These are phyloP conservation scores for Cucurbita pepo DNA, from an alignment of 306 rosid species.

Conservation along the genomic window DNA sequence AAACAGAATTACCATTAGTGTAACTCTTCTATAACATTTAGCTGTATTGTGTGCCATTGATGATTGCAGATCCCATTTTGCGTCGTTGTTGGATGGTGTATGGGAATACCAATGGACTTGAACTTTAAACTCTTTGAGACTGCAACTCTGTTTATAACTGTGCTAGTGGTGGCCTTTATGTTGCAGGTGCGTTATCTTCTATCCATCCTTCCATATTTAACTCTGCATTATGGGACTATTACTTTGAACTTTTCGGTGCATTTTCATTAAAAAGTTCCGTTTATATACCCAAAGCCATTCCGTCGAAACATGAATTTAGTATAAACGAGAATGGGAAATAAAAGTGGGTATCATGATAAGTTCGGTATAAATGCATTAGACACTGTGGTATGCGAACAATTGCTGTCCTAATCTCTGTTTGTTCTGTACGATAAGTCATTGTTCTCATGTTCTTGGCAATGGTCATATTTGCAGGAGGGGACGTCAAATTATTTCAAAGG, in stretches of 20 bases:
- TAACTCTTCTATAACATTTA: neutral
- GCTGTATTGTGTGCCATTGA: neutral
- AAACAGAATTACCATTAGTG: neutral
- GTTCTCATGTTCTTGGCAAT: neutral
- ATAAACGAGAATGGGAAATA: neutral
- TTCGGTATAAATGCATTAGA: neutral
- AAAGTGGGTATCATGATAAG: neutral
- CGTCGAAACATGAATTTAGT: neutral
- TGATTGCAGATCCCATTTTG: conserved; percentile 65
- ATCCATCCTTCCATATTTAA: neutral
- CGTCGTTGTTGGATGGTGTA: conserved; percentile 88
- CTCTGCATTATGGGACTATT: neutral
- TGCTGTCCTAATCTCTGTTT: neutral
- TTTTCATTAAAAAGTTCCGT: neutral
- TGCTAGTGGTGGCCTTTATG: conserved; percentile 87
- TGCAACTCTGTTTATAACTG: conserved; percentile 77
- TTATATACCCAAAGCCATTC: neutral
- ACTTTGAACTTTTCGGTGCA: neutral
- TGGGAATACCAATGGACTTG: conserved; percentile 82
- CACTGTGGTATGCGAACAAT: neutral
- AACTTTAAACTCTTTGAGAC: conserved; percentile 93
- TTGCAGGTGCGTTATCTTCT: conserved; percentile 42
- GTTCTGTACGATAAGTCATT: neutral
- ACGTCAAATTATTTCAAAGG: conserved; percentile 86
- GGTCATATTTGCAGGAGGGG: conserved; percentile 52